These are phyloP conservation scores for Boletus huronensis DNA, from an alignment of 768 basidiomycete species.

Conservation along the genomic window DNA sequence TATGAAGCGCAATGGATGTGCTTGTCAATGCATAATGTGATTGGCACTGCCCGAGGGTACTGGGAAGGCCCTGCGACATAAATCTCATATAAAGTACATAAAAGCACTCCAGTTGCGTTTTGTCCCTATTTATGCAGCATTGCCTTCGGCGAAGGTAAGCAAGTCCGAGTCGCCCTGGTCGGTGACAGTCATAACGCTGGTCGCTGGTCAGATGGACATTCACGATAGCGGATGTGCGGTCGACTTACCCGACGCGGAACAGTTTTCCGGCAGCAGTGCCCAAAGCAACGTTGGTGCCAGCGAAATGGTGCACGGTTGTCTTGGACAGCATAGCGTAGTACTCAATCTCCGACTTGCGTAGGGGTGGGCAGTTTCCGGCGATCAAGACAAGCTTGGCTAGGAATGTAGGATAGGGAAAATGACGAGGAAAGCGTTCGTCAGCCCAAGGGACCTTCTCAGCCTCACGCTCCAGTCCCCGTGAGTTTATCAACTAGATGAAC, in stretches of 20 bases:
- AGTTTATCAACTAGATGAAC: slow-evolving; percentile 44
- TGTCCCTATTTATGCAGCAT: slow-evolving; percentile 46
- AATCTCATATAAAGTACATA: slow-evolving; percentile 4
- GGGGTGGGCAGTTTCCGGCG: slow-evolving; percentile 97
- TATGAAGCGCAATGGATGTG: not conserved
- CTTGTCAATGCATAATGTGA: slow-evolving; percentile 3
- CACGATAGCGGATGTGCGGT: not conserved
- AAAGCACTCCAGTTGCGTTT: not conserved
- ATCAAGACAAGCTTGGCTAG: slow-evolving; percentile 97
- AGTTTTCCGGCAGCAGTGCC: slow-evolving; percentile 99
- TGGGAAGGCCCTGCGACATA: not conserved
- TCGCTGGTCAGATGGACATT: slow-evolving; percentile 6
- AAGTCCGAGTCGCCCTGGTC: slow-evolving; percentile 98
- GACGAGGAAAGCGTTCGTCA: slow-evolving; percentile 41
- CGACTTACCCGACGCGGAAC: slow-evolving; percentile 92
- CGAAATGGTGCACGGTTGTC: slow-evolving; percentile 97
- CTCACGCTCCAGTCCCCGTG: slow-evolving; percentile 93
- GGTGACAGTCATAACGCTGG: slow-evolving; percentile 93
- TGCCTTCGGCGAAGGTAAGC: slow-evolving; percentile 78
- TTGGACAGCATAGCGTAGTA: slow-evolving; percentile 99
- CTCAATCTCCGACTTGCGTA: slow-evolving; percentile 98
- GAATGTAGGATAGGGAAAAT: slow-evolving; percentile 12
- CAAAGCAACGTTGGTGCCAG: slow-evolving; percentile 95
- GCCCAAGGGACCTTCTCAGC: slow-evolving; percentile 99
- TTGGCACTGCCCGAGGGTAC: not conserved